These are phyloP conservation scores for Monosporascus sp. DNA, from an alignment of 2,329 filamentous ascomycete genomes.

Conservation along the genomic window DNA sequence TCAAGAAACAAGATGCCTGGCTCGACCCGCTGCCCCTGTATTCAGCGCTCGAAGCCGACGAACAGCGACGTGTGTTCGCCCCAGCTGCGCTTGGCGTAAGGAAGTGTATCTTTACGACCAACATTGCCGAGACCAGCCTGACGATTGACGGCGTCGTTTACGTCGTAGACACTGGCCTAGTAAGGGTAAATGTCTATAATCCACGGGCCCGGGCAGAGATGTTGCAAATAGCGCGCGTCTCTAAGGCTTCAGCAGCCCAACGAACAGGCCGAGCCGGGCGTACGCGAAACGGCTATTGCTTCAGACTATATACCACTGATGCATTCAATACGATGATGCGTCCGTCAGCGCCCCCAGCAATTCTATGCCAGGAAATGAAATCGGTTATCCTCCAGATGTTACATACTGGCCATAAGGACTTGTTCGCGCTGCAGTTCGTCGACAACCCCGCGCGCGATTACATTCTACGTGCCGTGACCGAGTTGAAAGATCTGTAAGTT, in stretches of 20 bases:
- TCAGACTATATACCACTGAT: conserved; percentile 88
- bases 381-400: conserved; percentile 65
- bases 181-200: conserved; percentile 99
- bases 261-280: conserved; percentile 97
- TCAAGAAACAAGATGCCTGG: conserved; percentile 91
- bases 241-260: conserved; percentile 94
- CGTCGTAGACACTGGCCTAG: conserved; percentile 98
- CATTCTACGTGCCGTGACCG: no score
- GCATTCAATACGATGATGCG: conserved; percentile 98
- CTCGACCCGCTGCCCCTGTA: conserved; percentile 89
- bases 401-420: no score
- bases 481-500: no score
- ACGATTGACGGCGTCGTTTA: conserved; percentile 99
- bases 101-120: conserved; percentile 91
- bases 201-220: conserved; percentile 95
- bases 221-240: conserved; percentile 91
- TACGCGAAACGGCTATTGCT: conserved; percentile 97
- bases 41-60: conserved; percentile 82
- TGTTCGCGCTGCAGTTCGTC: no score
- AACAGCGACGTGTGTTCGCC: conserved; percentile 94
- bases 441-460: no score
- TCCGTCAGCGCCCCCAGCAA: conserved; percentile 93
- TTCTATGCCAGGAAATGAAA: conserved; percentile 89
- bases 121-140: conserved; percentile 95
- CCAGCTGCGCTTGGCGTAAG: conserved; percentile 70